Base-by-base conservation (phyloP, 805 yeast species). In the Scheffersomyces amazonensis region DNA sequence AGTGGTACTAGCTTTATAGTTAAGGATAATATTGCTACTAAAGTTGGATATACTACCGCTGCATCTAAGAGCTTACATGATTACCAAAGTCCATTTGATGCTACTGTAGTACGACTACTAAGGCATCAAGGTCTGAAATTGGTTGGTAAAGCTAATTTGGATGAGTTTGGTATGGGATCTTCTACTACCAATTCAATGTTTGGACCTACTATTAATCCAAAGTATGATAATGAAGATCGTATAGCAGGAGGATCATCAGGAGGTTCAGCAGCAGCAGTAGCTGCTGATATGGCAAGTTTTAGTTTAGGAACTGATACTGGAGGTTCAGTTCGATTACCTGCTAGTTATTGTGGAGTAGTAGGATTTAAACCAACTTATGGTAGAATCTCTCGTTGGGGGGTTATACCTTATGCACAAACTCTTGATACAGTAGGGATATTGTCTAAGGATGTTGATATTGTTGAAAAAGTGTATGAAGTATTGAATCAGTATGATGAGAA, bases 111-210 rank as follows among this genome's bases (percentile, higher is more conserved):
- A 0, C 47, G 58, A 2, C 63, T 79, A 3, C 58, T 93, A n/a
- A 58, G 71, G 7, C 49, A 62, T 0, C 66, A 70, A 2, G 87
- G 89, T 0, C 73, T 76, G 12, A 44, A 53, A 0, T 53, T 80
- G 5, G 66, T 81, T 1, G 99, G 96, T 0, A 93, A 91, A 58
- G 75, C 95, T 2, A 93, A 91, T 50, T 69, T 93, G 77, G 99
- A 93, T 63, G 97, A 93, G 63, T 93, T 93, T 66, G 99, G 96
- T 2, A 93, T 93, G 99, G 99, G 99, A 9, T 81, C 87, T 10
- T 73, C 81, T 1, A 82, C 79, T 11, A 64, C 78, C 2, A 70
- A 77, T 48, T 73, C 84, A 0, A 47, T 51, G 35, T 77, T 62
- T 52, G 90, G 89, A 0, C 70, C 83, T 1, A 72, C 83, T 0